Base-by-base conservation (phyloP, 306 rosid species). In the Casuarina equisetifolia region DNA sequence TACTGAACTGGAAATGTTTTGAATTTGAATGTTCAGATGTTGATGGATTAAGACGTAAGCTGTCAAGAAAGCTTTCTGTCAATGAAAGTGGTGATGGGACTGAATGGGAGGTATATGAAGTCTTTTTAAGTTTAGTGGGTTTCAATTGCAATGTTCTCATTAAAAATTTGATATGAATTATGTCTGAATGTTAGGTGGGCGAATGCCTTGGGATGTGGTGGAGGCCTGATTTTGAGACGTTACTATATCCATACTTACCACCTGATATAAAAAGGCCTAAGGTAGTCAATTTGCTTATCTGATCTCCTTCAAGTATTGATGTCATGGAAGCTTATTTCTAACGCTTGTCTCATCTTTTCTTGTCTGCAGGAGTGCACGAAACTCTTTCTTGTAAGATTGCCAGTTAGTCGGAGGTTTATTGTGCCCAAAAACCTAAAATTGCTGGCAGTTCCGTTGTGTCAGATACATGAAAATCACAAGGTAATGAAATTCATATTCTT, bases 161-260 rank as follows among this genome's bases (percentile, higher is more conserved):
- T 58, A 67, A 12, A 3, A 35, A 36, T 66, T 63, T 17, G 43
- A 73, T 53, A 6, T 72, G 52, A 82, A 62, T 50, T 40, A 0
- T 49, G 43, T 59, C 52, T 61, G 62, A 74, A 74, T 40, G 76
- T 61, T 73, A 94, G 98, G 95, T 94, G 49, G 90, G 91, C 19
- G 97, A 92, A 75, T 89, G 93, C 75, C 93, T 94, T 70, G 98
- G 94, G 75, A 86, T 83, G 88, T 92, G 95, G 97, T 91, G 97
- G 97, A 89, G 87, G 70, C 85, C 90, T 54, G 92, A 92, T 78
- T 94, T 90, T 15, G 96, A 89, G 76, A 79, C 97, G n/a, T 79
- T 81, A 80, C 83, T 79, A 74, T 82, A 82, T 61, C 95, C 91
- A 17, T 85, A 84, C 84, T 75, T 92, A 82, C 88, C 93, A n/a